Conservation (phyloP, 2,329 filamentous ascomycete genomes). For the Chalara sp. region DNA sequence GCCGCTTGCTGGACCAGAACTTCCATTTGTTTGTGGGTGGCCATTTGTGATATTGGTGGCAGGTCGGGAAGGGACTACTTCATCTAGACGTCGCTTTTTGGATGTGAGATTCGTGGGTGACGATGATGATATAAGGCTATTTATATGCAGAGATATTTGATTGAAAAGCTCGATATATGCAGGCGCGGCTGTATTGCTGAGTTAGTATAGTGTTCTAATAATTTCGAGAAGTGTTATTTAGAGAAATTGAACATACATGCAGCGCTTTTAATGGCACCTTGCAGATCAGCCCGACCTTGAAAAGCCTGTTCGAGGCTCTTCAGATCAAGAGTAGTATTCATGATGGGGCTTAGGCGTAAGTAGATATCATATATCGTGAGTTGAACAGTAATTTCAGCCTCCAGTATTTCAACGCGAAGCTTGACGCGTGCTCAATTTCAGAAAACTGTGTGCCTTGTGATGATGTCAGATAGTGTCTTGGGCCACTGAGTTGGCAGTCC, state of each 20-base stretch:
- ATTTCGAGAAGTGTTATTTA: background rate
- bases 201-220: background rate
- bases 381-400: too few relatives aligned
- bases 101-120: constrained; percentile 18
- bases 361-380: too few relatives aligned
- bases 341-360: constrained; percentile 7
- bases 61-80: constrained; percentile 17
- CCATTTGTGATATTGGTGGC: constrained; percentile 16
- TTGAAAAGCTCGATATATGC: constrained; percentile 29
- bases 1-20: constrained; percentile 20
- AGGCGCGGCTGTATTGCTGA: constrained; percentile 8
- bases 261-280: constrained; percentile 25
- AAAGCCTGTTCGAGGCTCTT: constrained; percentile 25
- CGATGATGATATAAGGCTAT: constrained; percentile 8
- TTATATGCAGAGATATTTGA: constrained; percentile 25
- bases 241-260: constrained; percentile 19
- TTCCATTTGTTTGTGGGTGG: constrained; percentile 3
- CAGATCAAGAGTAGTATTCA: constrained; percentile 22
- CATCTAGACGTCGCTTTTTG: constrained; percentile 27
- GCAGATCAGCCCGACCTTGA: constrained; percentile 23
- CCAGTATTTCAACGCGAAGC: too few relatives aligned
- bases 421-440: too few relatives aligned
- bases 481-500: too few relatives aligned
- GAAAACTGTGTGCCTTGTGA: too few relatives aligned
- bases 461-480: too few relatives aligned